Percentiles rank a stretch among this genome's conserved stretches.
Conservation (phyloP, 1,284 basidiomycete species). For the Trichosporon ovoides region DNA sequence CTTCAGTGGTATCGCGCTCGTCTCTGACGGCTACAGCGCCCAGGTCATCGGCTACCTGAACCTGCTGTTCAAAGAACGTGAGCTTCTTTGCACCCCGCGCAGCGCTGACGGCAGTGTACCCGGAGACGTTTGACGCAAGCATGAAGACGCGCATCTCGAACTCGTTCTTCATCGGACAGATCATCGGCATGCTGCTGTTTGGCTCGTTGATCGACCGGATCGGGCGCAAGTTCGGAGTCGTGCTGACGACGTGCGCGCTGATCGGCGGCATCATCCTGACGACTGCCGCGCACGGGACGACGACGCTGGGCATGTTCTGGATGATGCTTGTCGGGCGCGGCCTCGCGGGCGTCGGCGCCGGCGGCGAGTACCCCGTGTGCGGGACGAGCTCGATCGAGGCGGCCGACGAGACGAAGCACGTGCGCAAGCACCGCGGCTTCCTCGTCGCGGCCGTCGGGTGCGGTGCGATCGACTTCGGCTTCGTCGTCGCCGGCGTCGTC, state of each 20-base stretch:
- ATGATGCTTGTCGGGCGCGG: constrained; percentile 65
- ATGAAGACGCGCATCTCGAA: constrained; percentile 69
- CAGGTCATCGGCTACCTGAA: constrained; percentile 22
- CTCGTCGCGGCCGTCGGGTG: constrained; percentile 56
- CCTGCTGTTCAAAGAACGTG: constrained; percentile 11
- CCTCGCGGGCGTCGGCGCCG: constrained; percentile 61
- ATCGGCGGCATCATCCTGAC: constrained; percentile 65
- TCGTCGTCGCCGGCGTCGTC: constrained; percentile 70
- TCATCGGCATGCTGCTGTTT: constrained; percentile 24
- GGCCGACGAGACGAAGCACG: constrained; percentile 66
- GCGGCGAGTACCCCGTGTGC: constrained; percentile 69
- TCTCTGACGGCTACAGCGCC: constrained; percentile 34
- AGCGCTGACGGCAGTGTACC: constrained; percentile 22
- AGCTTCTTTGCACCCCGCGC: constrained; percentile 5
- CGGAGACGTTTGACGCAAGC: constrained; percentile 54
- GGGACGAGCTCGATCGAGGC: constrained; percentile 64
- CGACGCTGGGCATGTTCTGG: constrained; percentile 61
- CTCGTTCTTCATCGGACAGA: constrained; percentile 62
- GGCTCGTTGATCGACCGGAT: constrained; percentile 66
- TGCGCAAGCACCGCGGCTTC: constrained; percentile 22
- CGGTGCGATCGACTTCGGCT: constrained; percentile 58
- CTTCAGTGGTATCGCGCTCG: constrained; percentile 27
- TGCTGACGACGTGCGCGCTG: constrained; percentile 64
- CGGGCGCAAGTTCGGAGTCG: constrained; percentile 66
- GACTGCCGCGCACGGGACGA: constrained; percentile 62